Evolutionary conservation across 768 basidiomycete genomes (phyloP).

Genomic region (Boletellus emodensis): DNA sequence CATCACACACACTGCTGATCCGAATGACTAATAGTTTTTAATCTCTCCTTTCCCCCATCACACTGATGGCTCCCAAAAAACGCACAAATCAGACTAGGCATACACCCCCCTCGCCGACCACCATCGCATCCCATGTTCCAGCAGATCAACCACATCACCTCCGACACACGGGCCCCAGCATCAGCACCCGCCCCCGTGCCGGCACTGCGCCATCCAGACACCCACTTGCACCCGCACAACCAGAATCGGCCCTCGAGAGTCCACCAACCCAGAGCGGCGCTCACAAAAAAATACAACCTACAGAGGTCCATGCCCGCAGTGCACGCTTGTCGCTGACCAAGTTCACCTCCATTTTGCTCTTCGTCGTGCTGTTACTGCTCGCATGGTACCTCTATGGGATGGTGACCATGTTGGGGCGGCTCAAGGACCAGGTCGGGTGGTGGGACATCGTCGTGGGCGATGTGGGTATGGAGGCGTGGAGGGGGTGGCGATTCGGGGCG

Average conservation of each 20-base stretch:
- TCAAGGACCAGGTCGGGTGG: slow-evolving; percentile 54
- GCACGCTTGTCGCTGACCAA: slow-evolving; percentile 17
- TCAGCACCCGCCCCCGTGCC: slow-evolving; percentile 2
- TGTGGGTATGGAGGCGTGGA: background rate
- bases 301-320: slow-evolving; percentile 3
- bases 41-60: background rate
- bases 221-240: background rate
- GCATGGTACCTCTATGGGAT: slow-evolving; percentile 52
- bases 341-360: slow-evolving; percentile 48
- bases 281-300: background rate
- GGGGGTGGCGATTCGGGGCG: slow-evolving; percentile 3
- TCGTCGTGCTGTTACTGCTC: slow-evolving; percentile 39
- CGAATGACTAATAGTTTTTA: background rate
- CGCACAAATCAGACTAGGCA: slow-evolving; percentile 12
- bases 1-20: background rate
- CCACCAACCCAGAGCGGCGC: background rate
- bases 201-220: slow-evolving; percentile 2
- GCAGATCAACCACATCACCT: slow-evolving; percentile 14
- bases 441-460: slow-evolving; percentile 33
- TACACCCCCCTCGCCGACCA: slow-evolving; percentile 5
- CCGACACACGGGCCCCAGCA: slow-evolving; percentile 18
- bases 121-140: slow-evolving; percentile 4
- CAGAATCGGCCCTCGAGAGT: background rate
- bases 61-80: slow-evolving; percentile 17
- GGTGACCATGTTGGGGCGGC: slow-evolving; percentile 42